Conservation (phyloP, 2,329 filamentous ascomycete species). For the Mariannaea sp. region DNA sequence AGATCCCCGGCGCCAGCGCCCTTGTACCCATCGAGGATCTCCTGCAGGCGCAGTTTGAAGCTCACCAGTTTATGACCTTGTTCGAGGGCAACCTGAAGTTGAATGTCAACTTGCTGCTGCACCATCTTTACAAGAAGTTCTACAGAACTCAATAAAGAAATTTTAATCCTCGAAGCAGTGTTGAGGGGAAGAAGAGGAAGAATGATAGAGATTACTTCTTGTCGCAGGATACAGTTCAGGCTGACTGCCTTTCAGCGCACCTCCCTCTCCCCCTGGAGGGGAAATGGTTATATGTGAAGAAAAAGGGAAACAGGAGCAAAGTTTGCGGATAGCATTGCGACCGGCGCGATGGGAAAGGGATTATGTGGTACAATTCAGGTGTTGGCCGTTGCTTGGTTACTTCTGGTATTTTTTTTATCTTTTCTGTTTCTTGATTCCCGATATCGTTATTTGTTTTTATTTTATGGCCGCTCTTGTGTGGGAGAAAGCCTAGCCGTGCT, state of each 20-base stretch:
- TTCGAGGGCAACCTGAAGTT: conserved; percentile 86
- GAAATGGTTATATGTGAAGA: neutral
- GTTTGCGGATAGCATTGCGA: conserved; percentile 37
- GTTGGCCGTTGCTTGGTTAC: conserved; percentile 13
- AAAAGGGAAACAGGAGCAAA: conserved; percentile 15
- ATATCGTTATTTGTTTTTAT: neutral
- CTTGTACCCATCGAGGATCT: conserved; percentile 90
- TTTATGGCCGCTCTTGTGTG: conserved; percentile 30
- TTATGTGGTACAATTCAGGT: conserved; percentile 27
- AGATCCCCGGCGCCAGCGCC: conserved; percentile 91
- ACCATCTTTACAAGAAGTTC: conserved; percentile 99
- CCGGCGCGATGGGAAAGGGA: conserved; percentile 31
- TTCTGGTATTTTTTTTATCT: neutral
- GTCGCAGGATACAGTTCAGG: neutral
- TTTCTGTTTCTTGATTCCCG: neutral
- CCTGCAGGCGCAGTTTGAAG: conserved; percentile 95
- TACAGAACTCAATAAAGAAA: conserved; percentile 69
- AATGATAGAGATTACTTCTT: neutral
- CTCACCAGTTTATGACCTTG: conserved; percentile 92
- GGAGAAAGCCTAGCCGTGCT: conserved; percentile 20
- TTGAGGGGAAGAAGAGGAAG: neutral
- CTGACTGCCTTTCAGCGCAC: neutral
- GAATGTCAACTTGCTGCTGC: conserved; percentile 95
- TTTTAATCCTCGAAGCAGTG: no score
- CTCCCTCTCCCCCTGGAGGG: conserved; percentile 18